Percentiles rank a stretch among this genome's conserved stretches.
Evolutionary conservation across 2,329 filamentous ascomycete species (phyloP).

Genomic region (Colletotrichum tropicale): DNA sequence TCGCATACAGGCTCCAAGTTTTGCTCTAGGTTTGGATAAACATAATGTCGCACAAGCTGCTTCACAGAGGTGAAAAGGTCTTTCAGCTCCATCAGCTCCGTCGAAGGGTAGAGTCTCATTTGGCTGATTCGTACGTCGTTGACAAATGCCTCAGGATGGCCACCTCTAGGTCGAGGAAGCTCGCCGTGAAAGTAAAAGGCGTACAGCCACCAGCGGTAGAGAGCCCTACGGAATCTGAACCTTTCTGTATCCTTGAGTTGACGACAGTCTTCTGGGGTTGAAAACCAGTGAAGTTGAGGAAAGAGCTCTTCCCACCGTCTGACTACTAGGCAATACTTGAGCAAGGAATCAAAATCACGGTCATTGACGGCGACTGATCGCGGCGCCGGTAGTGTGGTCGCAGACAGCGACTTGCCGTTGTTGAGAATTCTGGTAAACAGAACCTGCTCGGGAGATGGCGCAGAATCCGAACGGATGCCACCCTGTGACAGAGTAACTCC

Average conservation of each 20-base stretch:
- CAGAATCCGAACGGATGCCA: background rate
- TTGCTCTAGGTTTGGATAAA: constrained; percentile 50
- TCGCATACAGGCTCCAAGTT: constrained; percentile 37
- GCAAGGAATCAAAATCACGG: constrained; percentile 34
- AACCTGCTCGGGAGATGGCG: background rate
- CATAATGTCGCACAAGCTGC: constrained; percentile 46
- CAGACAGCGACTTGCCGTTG: background rate
- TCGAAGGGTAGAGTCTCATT: constrained; percentile 47
- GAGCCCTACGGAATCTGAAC: constrained; percentile 50
- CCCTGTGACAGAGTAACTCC: constrained; percentile 25
- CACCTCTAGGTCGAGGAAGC: constrained; percentile 38
- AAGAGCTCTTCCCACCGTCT: constrained; percentile 43
- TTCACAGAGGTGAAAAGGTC: constrained; percentile 51
- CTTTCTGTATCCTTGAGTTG: constrained; percentile 46
- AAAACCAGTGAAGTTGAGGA: constrained; percentile 51
- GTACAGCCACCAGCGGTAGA: constrained; percentile 62
- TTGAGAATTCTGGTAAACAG: background rate
- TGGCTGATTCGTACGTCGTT: constrained; percentile 46
- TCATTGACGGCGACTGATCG: constrained; percentile 34
- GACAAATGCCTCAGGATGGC: constrained; percentile 41
- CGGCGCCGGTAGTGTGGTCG: background rate
- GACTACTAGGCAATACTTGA: constrained; percentile 39
- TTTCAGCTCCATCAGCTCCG: constrained; percentile 47
- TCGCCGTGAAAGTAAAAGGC: constrained; percentile 56
- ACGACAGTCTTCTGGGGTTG: constrained; percentile 48